phyloP scores from a whole-genome alignment of 1,284 basidiomycete species.

The Fomitopsis betulina region DNA sequence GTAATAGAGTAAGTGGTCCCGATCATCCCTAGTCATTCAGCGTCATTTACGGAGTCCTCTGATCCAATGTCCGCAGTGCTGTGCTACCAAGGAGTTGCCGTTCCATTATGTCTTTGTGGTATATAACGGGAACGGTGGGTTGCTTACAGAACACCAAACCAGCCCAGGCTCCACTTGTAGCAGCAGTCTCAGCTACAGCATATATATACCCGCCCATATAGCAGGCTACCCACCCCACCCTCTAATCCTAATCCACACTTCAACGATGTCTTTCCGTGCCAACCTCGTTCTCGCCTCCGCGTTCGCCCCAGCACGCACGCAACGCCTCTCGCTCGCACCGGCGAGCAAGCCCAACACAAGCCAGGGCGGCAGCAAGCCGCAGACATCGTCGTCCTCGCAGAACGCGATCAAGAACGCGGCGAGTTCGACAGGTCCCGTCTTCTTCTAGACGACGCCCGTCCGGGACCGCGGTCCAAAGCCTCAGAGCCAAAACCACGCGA shows the following conservation, averaged over 20 bases:
- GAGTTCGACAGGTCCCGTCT: constrained; percentile 19
- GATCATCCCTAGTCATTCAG: background rate
- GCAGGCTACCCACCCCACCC: background rate
- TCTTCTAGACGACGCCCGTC: constrained; percentile 15
- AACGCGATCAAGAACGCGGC: constrained; percentile 22
- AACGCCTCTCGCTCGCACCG: background rate
- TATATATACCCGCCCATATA: background rate
- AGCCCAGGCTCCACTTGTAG: background rate
- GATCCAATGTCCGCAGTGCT: constrained; percentile 2
- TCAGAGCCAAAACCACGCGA: background rate
- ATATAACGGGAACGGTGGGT: background rate
- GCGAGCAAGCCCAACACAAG: constrained; percentile 5
- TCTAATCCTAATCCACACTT: background rate
- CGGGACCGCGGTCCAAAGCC: constrained; percentile 4
- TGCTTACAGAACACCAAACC: background rate
- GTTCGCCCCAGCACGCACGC: constrained; percentile 1
- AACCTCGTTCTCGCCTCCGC: constrained; percentile 9
- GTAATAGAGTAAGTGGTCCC: background rate
- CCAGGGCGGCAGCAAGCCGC: constrained; percentile 14
- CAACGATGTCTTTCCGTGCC: background rate
- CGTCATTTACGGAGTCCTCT: background rate
- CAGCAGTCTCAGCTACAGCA: background rate
- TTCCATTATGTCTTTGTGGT: background rate
- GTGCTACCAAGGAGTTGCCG: constrained; percentile 3
- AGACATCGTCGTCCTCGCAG: constrained; percentile 14